Base-by-base conservation (phyloP, 2,329 filamentous ascomycete genomes). In the Penicillium olsonii region DNA sequence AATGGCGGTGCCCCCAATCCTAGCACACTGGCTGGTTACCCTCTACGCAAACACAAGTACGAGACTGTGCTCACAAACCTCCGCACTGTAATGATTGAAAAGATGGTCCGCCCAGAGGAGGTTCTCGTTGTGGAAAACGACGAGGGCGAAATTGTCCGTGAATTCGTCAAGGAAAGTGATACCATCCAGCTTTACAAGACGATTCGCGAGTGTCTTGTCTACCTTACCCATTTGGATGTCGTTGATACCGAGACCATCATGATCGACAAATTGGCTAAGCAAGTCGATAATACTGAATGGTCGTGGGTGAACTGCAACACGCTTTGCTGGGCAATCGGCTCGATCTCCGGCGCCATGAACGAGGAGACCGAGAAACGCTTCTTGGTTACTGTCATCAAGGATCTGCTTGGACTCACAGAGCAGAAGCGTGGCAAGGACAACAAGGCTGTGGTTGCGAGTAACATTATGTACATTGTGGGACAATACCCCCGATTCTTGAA, bases 271-370 rank as follows among this genome's bases (percentile, higher is more conserved):
- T 80, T 99, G 45, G 87, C 91, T 26, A 87, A 91, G 60, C 94
- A 99, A 73, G 94, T 99, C 11, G 94, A 99, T 68, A 91, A 91
- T 18, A 82, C 83, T 2, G 95, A 99, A 73, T 99, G 94, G 94
- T 99, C 95, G 6, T 99, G 94, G 94, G 90, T 92, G 56, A 99
- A 99, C 76, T 99, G 94, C 84, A 99, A 99, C 75, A 96, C 95
- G 5, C 84, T 99, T 41, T 99, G 94, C 79, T 99, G 94, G 94
- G 94, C 94, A 24, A 99, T 99, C 62, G 94, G 94, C 34, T 99
- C 94, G 10, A 99, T 99, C 61, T 99, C 95, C 1, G 84, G 96
- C 48, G 94, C 94, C 44, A 99, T 99, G 94, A 99, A 96, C 67
- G 94, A 99, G 68, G 94, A 99, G 72, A 99, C 94, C 0, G 94